Conservation (phyloP, 1,284 basidiomycete species). For the Xerocomus amazonicus region DNA sequence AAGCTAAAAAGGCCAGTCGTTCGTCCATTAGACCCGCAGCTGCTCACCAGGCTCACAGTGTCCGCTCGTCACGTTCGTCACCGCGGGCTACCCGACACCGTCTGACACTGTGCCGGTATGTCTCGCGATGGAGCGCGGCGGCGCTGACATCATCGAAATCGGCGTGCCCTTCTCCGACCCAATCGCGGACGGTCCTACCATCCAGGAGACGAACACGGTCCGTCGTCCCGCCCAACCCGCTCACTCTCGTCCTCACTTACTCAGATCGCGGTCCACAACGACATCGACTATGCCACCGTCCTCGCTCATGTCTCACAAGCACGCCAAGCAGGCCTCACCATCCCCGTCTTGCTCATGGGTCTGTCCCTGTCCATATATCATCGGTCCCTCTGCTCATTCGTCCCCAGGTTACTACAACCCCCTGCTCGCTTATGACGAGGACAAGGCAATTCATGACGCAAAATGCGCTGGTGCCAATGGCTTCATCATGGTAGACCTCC, state of each 20-base stretch:
- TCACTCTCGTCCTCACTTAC: conserved; percentile 1
- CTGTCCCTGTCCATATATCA: neutral
- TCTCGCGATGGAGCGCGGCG: conserved; percentile 89
- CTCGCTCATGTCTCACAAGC: conserved; percentile 80
- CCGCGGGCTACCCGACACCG: conserved; percentile 81
- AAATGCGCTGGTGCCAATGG: conserved; percentile 90
- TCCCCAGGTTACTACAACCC: conserved; percentile 92
- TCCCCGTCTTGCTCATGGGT: conserved; percentile 95
- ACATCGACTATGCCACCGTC: conserved; percentile 73
- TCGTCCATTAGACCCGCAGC: too few species aligned
- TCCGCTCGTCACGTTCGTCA: conserved; percentile 86
- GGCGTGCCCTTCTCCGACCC: conserved; percentile 98
- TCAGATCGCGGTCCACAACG: conserved; percentile 80
- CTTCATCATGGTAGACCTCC: conserved; percentile 96
- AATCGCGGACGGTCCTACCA: conserved; percentile 89
- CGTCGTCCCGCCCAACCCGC: conserved; percentile 27
- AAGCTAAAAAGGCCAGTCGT: conserved; percentile 58
- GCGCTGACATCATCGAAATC: conserved; percentile 93
- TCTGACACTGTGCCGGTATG: conserved; percentile 85
- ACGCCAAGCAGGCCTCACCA: conserved; percentile 74
- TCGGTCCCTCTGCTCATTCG: neutral
- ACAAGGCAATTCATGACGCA: conserved; percentile 88
- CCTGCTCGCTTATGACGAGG: conserved; percentile 91
- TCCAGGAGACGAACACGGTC: conserved; percentile 91
- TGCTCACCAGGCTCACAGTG: conserved; percentile 33